Conservation (phyloP, 228 moss, liverwort and hornwort genomes). For the Sphagnum magellanicum region DNA sequence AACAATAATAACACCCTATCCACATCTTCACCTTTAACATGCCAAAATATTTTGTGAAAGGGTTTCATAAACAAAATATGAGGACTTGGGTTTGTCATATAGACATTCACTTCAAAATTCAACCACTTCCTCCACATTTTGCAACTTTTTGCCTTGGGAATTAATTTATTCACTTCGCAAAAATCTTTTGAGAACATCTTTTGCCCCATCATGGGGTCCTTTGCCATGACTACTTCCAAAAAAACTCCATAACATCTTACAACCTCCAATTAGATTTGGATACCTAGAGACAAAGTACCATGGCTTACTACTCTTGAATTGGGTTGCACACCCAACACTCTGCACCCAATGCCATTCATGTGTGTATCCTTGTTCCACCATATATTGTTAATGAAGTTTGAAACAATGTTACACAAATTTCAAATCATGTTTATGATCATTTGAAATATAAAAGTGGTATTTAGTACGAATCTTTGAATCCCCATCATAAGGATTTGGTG, state of each 20-base stretch:
- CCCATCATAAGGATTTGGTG: background rate
- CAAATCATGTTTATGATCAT: background rate
- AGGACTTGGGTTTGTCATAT: no score
- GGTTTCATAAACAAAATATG: no score
- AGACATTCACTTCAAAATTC: no score
- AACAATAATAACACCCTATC: no score
- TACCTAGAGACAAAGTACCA: background rate
- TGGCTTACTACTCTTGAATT: background rate
- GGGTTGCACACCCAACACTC: slow-evolving; percentile 3
- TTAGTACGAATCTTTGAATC: background rate
- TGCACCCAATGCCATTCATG: background rate
- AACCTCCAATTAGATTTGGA: background rate
- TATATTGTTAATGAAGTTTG: background rate
- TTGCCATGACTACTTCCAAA: background rate
- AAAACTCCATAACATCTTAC: background rate
- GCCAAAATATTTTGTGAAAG: no score
- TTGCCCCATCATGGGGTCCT: no score
- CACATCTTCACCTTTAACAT: no score
- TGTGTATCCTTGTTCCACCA: background rate
- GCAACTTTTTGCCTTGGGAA: no score
- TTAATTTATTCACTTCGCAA: no score
- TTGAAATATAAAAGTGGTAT: background rate
- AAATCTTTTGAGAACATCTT: no score
- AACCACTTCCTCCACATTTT: no score
- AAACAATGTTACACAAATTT: slow-evolving; percentile 8